Percentiles rank a stretch among this genome's conserved stretches.
phyloP scores from a whole-genome alignment of 306 rosid species.

The Prosopis cineraria region DNA sequence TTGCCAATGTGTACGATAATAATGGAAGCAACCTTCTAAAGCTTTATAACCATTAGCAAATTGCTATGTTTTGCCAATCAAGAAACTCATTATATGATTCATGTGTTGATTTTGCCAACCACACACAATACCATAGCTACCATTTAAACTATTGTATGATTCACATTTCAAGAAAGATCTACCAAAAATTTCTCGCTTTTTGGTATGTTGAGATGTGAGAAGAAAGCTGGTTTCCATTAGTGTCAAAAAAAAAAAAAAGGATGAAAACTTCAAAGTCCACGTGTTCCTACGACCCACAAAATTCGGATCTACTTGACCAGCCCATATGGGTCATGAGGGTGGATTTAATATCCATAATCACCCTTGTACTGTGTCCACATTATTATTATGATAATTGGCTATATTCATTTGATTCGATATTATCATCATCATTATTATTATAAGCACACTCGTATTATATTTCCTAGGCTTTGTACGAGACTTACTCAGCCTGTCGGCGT shows the following conservation, averaged over 20 bases:
- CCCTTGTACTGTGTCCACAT: conserved; percentile 3
- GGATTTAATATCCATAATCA: neutral
- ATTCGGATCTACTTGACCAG: conserved; percentile 42
- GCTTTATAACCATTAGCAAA: neutral
- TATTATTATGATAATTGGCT: conserved; percentile 22
- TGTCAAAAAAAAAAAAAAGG: neutral
- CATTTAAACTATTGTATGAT: neutral
- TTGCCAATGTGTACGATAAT: neutral
- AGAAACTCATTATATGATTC: neutral
- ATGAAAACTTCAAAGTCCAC: conserved; percentile 36
- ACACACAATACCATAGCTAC: neutral
- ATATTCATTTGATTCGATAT: conserved; percentile 18
- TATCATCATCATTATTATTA: neutral
- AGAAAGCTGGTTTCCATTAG: conserved; percentile 11
- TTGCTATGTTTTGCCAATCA: neutral
- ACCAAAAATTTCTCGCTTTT: neutral
- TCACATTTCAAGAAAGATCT: conserved; percentile 4
- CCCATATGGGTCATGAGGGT: conserved; percentile 12
- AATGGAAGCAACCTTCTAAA: neutral
- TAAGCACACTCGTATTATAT: conserved; percentile 18
- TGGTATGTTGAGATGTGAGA: conserved; percentile 5
- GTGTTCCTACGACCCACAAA: conserved; percentile 33
- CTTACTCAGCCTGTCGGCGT: conserved; percentile 56
- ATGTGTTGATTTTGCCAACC: neutral
- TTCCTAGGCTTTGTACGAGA: conserved; percentile 18